phyloP scores from a whole-genome alignment of 2,329 filamentous ascomycete genomes.

The Aspergillus hiratsukae region DNA sequence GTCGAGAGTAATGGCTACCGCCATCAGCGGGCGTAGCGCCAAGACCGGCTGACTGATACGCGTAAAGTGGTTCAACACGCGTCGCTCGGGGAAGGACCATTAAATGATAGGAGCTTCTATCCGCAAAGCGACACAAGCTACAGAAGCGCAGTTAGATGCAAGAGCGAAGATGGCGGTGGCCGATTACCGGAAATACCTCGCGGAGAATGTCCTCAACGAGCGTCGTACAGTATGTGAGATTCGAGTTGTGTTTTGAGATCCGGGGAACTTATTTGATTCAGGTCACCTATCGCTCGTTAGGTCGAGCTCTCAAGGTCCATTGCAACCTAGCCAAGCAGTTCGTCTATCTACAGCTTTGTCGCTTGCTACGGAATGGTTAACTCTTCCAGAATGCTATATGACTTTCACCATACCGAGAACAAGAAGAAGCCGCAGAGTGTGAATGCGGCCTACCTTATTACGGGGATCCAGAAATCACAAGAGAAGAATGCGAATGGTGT shows the following conservation, averaged over 20 bases:
- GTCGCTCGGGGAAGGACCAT: slow-evolving; percentile 13
- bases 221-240: slow-evolving; percentile 58
- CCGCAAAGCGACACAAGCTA: background rate
- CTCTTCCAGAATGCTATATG: slow-evolving; percentile 68
- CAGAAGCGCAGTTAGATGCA: background rate
- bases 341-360: slow-evolving; percentile 23
- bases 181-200: slow-evolving; percentile 68
- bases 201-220: slow-evolving; percentile 71
- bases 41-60: slow-evolving; percentile 41
- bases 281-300: slow-evolving; percentile 84
- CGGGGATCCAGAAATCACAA: slow-evolving; percentile 57
- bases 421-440: slow-evolving; percentile 66
- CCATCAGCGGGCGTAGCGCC: slow-evolving; percentile 17
- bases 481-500: slow-evolving; percentile 36
- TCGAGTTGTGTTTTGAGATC: background rate
- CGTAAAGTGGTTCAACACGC: slow-evolving; percentile 39
- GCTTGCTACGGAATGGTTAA: slow-evolving; percentile 14
- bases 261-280: slow-evolving; percentile 34
- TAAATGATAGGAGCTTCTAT: background rate
- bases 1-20: slow-evolving; percentile 4
- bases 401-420: slow-evolving; percentile 78
- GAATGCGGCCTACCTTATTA: slow-evolving; percentile 89
- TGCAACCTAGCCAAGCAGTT: slow-evolving; percentile 87
- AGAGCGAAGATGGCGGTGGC: slow-evolving; percentile 31
- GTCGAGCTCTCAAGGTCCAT: slow-evolving; percentile 76